A percentile compares a stretch with the other conserved stretches of the same genome.
phyloP scores from a whole-genome alignment of 768 basidiomycete species.

The Podaxis sp. region DNA sequence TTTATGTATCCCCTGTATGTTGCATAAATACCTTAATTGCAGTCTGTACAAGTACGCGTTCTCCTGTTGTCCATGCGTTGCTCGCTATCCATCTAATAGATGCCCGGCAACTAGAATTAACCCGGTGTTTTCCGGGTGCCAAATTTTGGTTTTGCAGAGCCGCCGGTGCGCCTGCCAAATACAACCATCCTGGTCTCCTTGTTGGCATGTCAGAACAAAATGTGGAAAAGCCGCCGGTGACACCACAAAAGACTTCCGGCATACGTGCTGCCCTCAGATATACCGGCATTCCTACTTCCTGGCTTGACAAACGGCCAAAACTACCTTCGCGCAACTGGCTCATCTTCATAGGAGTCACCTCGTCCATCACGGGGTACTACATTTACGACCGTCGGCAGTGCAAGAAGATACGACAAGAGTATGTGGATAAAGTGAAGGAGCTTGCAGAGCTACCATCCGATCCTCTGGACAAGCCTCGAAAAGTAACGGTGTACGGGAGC shows the following conservation, averaged over 20 bases:
- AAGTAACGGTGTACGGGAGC: constrained; percentile 81
- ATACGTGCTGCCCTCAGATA: constrained; percentile 62
- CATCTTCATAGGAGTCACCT: constrained; percentile 83
- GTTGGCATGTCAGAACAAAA: constrained; percentile 25
- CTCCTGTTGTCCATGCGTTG: neutral
- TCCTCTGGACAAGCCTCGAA: constrained; percentile 67
- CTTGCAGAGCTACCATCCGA: constrained; percentile 69
- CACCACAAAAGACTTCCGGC: constrained; percentile 44
- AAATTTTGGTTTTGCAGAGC: neutral
- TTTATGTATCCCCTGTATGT: constrained; percentile 3
- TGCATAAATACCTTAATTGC: constrained; percentile 12
- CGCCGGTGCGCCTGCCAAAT: neutral
- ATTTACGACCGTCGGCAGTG: constrained; percentile 86
- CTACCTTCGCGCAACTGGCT: constrained; percentile 93
- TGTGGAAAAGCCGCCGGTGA: constrained; percentile 23
- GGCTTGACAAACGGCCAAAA: constrained; percentile 81
- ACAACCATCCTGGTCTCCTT: constrained; percentile 18
- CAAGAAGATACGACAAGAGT: constrained; percentile 71
- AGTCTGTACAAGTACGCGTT: neutral
- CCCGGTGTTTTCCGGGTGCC: constrained; percentile 20
- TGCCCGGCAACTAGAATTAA: neutral
- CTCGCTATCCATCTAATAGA: neutral
- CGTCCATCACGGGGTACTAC: constrained; percentile 69
- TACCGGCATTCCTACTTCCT: constrained; percentile 70
- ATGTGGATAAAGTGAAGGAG: constrained; percentile 76